phyloP scores from a whole-genome alignment of 257 asterid genomes.

The Gardenia jasminoides region DNA sequence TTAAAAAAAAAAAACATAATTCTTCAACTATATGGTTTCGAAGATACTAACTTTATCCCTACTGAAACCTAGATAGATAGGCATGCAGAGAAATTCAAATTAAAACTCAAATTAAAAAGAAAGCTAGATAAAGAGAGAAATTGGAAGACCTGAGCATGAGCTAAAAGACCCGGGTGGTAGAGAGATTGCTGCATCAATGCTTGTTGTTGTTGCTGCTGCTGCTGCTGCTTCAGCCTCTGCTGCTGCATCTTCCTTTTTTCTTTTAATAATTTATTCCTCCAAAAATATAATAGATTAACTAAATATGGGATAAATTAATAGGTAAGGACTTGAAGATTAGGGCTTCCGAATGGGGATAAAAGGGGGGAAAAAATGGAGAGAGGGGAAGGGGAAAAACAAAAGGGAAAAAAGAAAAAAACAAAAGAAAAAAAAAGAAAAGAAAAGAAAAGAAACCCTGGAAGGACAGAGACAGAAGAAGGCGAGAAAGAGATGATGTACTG shows the following conservation, averaged over 20 bases:
- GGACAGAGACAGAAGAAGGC: slow-evolving; percentile 22
- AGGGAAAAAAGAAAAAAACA: background rate
- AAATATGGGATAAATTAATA: background rate
- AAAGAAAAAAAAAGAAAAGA: slow-evolving; percentile 5
- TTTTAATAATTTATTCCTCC: background rate
- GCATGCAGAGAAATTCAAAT: background rate
- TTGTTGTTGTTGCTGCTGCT: slow-evolving; percentile 51
- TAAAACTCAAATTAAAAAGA: background rate
- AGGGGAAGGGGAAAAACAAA: background rate
- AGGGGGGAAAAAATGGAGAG: background rate
- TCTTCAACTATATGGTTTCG: background rate
- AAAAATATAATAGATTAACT: background rate
- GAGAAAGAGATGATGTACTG: slow-evolving; percentile 14
- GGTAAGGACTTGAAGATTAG: background rate
- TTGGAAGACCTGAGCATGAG: slow-evolving; percentile 58
- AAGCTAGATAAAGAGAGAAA: background rate
- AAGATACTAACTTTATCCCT: background rate
- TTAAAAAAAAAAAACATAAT: background rate
- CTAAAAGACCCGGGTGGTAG: slow-evolving; percentile 69
- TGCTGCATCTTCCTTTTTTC: slow-evolving; percentile 33
- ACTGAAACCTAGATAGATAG: background rate
- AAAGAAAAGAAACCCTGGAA: slow-evolving; percentile 44
- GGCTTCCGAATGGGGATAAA: slow-evolving; percentile 10
- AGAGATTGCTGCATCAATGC: slow-evolving; percentile 84
- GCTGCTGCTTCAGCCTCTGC: slow-evolving; percentile 70